These are phyloP conservation scores for Cryptosporidium baileyi DNA, from an alignment of 169 alveolate species.

Conservation along the genomic window DNA sequence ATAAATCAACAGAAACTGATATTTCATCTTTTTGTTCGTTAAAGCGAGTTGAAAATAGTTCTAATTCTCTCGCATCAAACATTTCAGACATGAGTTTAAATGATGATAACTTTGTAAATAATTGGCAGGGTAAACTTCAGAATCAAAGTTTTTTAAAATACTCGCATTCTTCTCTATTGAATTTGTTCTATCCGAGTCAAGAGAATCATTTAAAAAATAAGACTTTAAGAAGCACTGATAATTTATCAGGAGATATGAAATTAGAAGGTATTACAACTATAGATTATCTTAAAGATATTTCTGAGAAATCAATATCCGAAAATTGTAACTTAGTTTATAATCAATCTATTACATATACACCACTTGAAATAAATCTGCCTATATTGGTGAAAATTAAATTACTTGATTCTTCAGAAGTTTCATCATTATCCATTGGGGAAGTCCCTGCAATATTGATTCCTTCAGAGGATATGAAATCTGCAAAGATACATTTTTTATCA, in stretches of 20 bases:
- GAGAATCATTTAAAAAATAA: neutral
- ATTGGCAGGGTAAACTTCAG: neutral
- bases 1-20: neutral
- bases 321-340: no score
- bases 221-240: neutral
- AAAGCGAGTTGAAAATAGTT: slow-evolving; percentile 34
- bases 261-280: no score
- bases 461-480: slow-evolving; percentile 47
- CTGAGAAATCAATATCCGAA: neutral
- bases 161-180: neutral
- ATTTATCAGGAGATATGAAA: neutral
- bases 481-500: slow-evolving; percentile 46
- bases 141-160: neutral
- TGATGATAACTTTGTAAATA: slow-evolving; percentile 15
- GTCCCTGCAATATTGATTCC: slow-evolving; percentile 63
- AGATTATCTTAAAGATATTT: no score
- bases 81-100: slow-evolving; percentile 29
- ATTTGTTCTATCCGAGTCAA: no score
- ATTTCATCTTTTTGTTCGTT: slow-evolving; percentile 2
- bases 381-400: slow-evolving; percentile 14
- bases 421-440: slow-evolving; percentile 34
- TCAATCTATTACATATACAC: no score
- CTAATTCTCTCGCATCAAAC: slow-evolving; percentile 47
- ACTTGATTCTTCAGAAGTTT: slow-evolving; percentile 18
- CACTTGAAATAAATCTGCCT: slow-evolving; percentile 1